Evolutionary conservation across 306 rosid genomes (phyloP).

Genomic region (Sphenostylis stenocarpa): DNA sequence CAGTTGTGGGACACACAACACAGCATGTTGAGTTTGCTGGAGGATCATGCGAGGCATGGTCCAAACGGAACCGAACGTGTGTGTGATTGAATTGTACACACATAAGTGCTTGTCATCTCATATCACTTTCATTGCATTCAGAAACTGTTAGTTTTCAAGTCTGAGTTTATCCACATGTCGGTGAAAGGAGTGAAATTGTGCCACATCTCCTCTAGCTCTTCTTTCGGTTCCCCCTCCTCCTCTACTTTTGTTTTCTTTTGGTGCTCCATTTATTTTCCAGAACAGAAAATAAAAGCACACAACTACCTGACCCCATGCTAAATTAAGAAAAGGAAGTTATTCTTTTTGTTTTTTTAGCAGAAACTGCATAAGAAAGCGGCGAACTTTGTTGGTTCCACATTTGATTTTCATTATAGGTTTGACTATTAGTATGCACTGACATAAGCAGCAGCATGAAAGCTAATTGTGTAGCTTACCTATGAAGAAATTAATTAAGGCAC

Average conservation of each 20-base stretch:
- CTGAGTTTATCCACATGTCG: constrained; percentile 33
- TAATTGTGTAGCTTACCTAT: not conserved
- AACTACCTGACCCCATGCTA: not conserved
- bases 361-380: not conserved
- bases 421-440: not conserved
- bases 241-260: constrained; percentile 28
- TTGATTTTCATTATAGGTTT: constrained; percentile 9
- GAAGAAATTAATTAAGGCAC: constrained; percentile 24
- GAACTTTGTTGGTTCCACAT: not conserved
- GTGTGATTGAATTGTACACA: constrained; percentile 31
- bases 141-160: constrained; percentile 15
- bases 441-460: not conserved
- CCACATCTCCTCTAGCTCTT: constrained; percentile 30
- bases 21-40: constrained; percentile 22
- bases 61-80: constrained; percentile 27
- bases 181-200: constrained; percentile 23
- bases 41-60: constrained; percentile 34
- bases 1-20: not conserved
- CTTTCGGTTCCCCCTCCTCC: not conserved
- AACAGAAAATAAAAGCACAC: not conserved
- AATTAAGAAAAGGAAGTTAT: constrained; percentile 21
- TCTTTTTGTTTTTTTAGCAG: not conserved
- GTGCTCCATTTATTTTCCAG: not conserved
- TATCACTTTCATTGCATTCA: constrained; percentile 35
- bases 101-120: constrained; percentile 18